Percentiles rank a stretch among this genome's conserved stretches.
phyloP scores from a whole-genome alignment of 2,329 filamentous ascomycete genomes.

The Daldinia sp. region DNA sequence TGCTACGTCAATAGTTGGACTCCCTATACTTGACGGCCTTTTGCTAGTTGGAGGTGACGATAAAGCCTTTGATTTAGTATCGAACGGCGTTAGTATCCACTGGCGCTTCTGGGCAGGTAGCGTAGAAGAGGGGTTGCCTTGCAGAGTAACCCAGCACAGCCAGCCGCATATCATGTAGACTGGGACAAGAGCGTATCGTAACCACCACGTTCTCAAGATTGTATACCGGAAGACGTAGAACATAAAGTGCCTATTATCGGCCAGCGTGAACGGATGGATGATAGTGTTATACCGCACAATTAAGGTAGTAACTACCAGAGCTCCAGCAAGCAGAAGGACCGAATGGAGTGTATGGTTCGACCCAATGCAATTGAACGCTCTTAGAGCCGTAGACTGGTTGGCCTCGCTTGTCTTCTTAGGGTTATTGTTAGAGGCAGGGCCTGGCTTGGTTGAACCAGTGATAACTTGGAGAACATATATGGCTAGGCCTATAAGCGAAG shows the following conservation, averaged over 20 bases:
- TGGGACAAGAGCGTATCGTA: constrained; percentile 76
- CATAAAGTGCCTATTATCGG: constrained; percentile 96
- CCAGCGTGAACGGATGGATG: constrained; percentile 93
- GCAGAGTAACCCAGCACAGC: constrained; percentile 74
- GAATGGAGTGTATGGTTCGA: constrained; percentile 53
- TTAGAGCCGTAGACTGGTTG: constrained; percentile 30
- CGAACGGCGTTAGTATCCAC: constrained; percentile 39
- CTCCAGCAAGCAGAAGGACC: constrained; percentile 53
- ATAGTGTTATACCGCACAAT: constrained; percentile 87
- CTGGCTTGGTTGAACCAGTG: constrained; percentile 1
- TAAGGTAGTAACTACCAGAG: constrained; percentile 54
- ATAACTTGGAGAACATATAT: constrained; percentile 26
- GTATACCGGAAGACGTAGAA: constrained; percentile 95
- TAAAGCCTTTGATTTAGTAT: background rate
- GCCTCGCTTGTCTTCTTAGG: background rate
- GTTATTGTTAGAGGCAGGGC: background rate
- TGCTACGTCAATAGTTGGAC: constrained; percentile 27
- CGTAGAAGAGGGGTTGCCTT: constrained; percentile 53
- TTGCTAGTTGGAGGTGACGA: constrained; percentile 35
- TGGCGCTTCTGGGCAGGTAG: background rate
- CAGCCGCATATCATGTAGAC: constrained; percentile 79
- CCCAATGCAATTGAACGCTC: constrained; percentile 48
- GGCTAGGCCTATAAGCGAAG: constrained; percentile 59
- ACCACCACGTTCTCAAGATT: constrained; percentile 71
- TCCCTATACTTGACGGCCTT: constrained; percentile 26